Percentiles rank a stretch among this genome's conserved stretches.
Evolutionary conservation across 495 filamentous ascomycete species (phyloP).

Genomic region (Friedmanniomyces simplex): DNA sequence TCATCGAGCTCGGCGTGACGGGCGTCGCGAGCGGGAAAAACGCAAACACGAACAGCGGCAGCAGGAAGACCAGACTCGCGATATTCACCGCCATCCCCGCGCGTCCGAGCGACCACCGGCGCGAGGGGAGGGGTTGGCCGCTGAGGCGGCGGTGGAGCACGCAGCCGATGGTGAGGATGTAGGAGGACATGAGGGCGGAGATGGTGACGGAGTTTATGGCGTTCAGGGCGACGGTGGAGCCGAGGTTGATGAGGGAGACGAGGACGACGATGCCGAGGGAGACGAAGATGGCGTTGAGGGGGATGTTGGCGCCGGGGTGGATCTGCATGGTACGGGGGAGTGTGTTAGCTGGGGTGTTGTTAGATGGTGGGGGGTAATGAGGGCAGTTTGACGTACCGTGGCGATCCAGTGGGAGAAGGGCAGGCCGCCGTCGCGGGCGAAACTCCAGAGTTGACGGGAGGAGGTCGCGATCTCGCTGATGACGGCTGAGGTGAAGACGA

Average conservation of each 20-base stretch:
- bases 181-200: slow-evolving; percentile 4
- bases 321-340: no score
- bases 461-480: slow-evolving; percentile 5
- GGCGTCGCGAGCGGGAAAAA: slow-evolving; percentile 4
- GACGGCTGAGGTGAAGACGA: slow-evolving; percentile 6
- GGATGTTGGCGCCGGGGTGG: not conserved
- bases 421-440: slow-evolving; percentile 14
- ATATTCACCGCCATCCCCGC: slow-evolving; percentile 3
- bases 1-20: slow-evolving; percentile 2
- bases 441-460: slow-evolving; percentile 13
- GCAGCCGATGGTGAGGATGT: slow-evolving; percentile 3
- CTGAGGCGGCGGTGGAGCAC: slow-evolving; percentile 2
- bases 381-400: not conserved
- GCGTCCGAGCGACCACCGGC: not conserved
- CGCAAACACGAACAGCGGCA: slow-evolving; percentile 2
- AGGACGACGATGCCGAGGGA: slow-evolving; percentile 1
- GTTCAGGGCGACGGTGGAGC: slow-evolving; percentile 10
- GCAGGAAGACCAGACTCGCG: not conserved
- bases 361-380: no score
- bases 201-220: slow-evolving; percentile 6
- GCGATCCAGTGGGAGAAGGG: slow-evolving; percentile 3
- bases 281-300: slow-evolving; percentile 3
- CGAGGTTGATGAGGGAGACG: slow-evolving; percentile 8
- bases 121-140: not conserved
- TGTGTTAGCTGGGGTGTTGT: no score